These are phyloP conservation scores for Otatea glauca DNA, from an alignment of 176 grass and related monocot genomes.

Conservation along the genomic window DNA sequence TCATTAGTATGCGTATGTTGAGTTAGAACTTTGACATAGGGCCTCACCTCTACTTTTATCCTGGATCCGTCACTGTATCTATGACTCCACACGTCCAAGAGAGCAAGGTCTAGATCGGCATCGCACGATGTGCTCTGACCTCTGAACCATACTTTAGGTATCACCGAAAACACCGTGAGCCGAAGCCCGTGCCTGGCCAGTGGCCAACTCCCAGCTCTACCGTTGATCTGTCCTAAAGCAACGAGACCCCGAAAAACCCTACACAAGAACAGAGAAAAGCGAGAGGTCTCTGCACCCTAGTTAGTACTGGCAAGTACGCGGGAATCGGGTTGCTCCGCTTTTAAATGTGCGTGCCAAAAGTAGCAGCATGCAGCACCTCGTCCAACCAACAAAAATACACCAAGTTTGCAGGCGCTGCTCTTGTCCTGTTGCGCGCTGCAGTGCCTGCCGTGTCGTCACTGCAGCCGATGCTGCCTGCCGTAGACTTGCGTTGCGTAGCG, in stretches of 20 bases:
- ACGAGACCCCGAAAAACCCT: not conserved
- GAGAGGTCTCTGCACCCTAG: slow-evolving; percentile 1
- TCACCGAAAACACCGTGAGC: too few relatives aligned
- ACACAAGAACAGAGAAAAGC: not conserved
- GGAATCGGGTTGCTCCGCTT: not conserved
- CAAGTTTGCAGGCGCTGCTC: not conserved
- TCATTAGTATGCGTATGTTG: too few relatives aligned
- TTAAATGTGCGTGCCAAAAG: slow-evolving; percentile 49
- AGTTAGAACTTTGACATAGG: too few relatives aligned
- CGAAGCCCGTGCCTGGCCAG: too few relatives aligned
- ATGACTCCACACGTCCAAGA: too few relatives aligned
- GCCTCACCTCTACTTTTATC: too few relatives aligned
- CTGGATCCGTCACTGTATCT: too few relatives aligned
- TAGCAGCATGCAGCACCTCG: slow-evolving; percentile 44
- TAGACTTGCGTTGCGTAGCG: not conserved
- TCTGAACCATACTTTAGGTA: too few relatives aligned
- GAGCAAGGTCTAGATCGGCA: too few relatives aligned
- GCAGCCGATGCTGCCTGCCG: slow-evolving; percentile 26
- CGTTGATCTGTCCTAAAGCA: not conserved
- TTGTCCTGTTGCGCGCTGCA: not conserved
- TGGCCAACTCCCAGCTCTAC: too few relatives aligned
- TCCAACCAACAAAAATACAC: slow-evolving; percentile 22
- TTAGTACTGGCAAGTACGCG: not conserved
- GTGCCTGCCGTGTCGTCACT: not conserved
- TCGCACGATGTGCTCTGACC: too few relatives aligned